These are phyloP conservation scores for Trichoderma erinaceum DNA, from an alignment of 495 filamentous ascomycete genomes.

Conservation along the genomic window DNA sequence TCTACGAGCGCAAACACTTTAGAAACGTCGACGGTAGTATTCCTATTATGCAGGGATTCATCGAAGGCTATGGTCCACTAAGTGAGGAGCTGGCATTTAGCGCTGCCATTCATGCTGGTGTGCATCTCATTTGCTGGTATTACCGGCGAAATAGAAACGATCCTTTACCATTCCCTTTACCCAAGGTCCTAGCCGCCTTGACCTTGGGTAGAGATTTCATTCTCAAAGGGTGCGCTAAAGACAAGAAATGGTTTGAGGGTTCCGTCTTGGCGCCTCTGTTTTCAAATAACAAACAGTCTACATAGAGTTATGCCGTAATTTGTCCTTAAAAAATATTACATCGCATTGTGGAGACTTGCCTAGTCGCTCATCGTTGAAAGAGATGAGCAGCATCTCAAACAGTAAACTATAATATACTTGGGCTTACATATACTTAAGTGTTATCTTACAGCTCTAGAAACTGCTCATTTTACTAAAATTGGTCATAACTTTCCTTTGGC, in stretches of 20 bases:
- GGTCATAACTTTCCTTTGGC: too few relatives aligned
- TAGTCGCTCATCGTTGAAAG: too few relatives aligned
- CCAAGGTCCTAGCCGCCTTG: slow-evolving; percentile 38
- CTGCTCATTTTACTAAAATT: too few relatives aligned
- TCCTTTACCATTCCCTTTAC: slow-evolving; percentile 34
- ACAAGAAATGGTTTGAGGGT: slow-evolving; percentile 35
- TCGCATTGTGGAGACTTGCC: too few relatives aligned
- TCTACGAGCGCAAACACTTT: slow-evolving; percentile 50
- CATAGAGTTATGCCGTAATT: not conserved
- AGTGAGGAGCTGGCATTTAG: slow-evolving; percentile 43
- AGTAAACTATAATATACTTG: too few relatives aligned
- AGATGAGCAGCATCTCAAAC: too few relatives aligned
- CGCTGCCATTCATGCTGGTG: slow-evolving; percentile 46
- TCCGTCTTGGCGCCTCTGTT: slow-evolving; percentile 14
- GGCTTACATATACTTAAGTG: too few relatives aligned
- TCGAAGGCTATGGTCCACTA: slow-evolving; percentile 40
- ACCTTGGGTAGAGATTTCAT: slow-evolving; percentile 42
- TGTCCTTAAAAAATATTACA: too few relatives aligned
- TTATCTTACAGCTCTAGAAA: too few relatives aligned
- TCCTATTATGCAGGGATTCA: slow-evolving; percentile 41
- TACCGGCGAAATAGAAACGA: slow-evolving; percentile 23
- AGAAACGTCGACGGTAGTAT: slow-evolving; percentile 34
- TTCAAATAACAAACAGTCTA: not conserved
- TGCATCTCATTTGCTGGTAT: slow-evolving; percentile 42
- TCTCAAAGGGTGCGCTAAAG: slow-evolving; percentile 41